These are phyloP conservation scores for Carex pumila DNA, from an alignment of 176 grass and related monocot genomes.

Conservation along the genomic window DNA sequence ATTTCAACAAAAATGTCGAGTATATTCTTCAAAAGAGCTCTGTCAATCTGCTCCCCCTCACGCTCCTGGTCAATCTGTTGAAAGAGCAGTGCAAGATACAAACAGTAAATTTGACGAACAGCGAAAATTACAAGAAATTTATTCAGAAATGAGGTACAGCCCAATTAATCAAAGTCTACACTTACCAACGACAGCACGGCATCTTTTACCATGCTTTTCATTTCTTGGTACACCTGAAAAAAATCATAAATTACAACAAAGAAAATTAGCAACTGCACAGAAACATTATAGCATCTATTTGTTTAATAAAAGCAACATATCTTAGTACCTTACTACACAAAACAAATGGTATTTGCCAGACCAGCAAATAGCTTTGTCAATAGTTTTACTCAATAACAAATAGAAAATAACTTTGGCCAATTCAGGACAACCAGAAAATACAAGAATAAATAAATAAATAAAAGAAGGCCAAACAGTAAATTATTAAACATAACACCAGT, in stretches of 20 bases:
- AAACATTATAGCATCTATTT: neutral
- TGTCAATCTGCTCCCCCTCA: conserved; percentile 85
- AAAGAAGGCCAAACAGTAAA: neutral
- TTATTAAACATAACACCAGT: neutral
- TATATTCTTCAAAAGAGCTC: conserved; percentile 86
- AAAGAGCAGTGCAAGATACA: neutral
- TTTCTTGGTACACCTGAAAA: conserved; percentile 77
- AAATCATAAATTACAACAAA: neutral
- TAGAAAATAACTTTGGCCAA: neutral
- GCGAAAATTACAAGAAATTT: neutral
- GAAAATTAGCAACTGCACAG: neutral
- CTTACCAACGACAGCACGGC: conserved; percentile 81
- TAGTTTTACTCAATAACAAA: neutral
- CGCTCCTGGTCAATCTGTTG: conserved; percentile 93
- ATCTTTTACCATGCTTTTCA: conserved; percentile 79
- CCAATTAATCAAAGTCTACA: neutral
- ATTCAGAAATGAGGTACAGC: neutral
- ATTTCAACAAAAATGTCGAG: conserved; percentile 98
- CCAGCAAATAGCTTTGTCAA: neutral
- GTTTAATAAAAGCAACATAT: neutral
- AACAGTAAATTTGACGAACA: neutral
- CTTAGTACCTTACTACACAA: neutral
- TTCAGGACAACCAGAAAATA: neutral
- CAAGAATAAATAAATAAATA: neutral
- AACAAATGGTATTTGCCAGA: neutral